phyloP scores from a whole-genome alignment of 2,329 filamentous ascomycete genomes.

The Cordyceps cicadae region DNA sequence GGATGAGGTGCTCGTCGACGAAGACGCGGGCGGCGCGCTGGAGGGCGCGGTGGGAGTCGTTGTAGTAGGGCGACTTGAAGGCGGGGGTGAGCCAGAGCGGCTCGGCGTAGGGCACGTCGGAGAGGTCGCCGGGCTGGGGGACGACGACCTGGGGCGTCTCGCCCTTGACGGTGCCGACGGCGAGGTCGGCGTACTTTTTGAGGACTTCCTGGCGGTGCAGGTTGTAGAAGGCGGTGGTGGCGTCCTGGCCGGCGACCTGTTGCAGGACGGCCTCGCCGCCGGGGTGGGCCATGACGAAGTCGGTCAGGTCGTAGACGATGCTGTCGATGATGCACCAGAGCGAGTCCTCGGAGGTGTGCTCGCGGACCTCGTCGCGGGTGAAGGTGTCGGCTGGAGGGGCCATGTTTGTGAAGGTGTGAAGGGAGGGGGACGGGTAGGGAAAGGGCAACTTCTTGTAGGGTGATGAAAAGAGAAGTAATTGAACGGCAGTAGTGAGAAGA shows the following conservation, averaged over 20 bases:
- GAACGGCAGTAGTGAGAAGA: background rate
- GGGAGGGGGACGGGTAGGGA: background rate
- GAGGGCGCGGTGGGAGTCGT: constrained; percentile 60
- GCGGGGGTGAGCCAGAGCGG: constrained; percentile 71
- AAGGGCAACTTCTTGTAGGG: background rate
- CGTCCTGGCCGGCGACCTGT: constrained; percentile 74
- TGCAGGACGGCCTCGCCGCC: constrained; percentile 72
- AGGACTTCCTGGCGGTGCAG: constrained; percentile 87
- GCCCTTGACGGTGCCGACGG: constrained; percentile 65
- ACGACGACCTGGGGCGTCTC: constrained; percentile 69
- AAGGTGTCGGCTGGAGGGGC: constrained; percentile 39
- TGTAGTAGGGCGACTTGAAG: constrained; percentile 76
- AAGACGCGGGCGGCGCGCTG: constrained; percentile 66
- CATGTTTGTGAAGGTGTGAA: constrained; percentile 18
- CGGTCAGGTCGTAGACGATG: constrained; percentile 77
- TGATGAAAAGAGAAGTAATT: too few relatives aligned
- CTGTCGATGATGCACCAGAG: constrained; percentile 81
- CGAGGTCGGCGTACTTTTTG: constrained; percentile 65
- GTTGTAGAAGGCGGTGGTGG: constrained; percentile 81
- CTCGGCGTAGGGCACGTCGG: constrained; percentile 73
- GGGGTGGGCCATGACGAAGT: constrained; percentile 79
- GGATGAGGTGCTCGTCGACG: constrained; percentile 60
- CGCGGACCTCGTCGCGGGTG: constrained; percentile 59
- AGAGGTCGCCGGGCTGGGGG: constrained; percentile 62
- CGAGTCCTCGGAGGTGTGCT: constrained; percentile 67